phyloP scores from a whole-genome alignment of 2,329 filamentous ascomycete species.

The Pseudogymnoascus sp. region DNA sequence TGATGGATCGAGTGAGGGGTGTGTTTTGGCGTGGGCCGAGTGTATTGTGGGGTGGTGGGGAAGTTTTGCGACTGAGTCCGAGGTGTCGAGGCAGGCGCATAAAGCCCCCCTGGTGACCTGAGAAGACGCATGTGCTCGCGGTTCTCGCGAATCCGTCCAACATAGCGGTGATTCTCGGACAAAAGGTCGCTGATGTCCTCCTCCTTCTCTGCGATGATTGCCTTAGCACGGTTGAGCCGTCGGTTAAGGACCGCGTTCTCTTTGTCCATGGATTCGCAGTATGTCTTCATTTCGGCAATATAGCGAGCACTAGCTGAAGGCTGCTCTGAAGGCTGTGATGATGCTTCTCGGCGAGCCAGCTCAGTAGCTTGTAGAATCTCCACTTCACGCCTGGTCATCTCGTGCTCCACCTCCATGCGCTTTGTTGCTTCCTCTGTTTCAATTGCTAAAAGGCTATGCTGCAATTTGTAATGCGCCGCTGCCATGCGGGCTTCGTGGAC shows the following conservation, averaged over 20 bases:
- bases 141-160: slow-evolving; percentile 81
- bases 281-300: slow-evolving; percentile 52
- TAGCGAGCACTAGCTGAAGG: slow-evolving; percentile 44
- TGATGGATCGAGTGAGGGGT: slow-evolving; percentile 38
- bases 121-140: slow-evolving; percentile 76
- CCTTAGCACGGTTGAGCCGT: slow-evolving; percentile 66
- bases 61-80: slow-evolving; percentile 40
- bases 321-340: slow-evolving; percentile 35
- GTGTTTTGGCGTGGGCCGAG: slow-evolving; percentile 39
- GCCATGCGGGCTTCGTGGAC: slow-evolving; percentile 69
- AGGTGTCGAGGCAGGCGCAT: slow-evolving; percentile 52
- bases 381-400: slow-evolving; percentile 82
- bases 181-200: slow-evolving; percentile 61
- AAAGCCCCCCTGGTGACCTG: slow-evolving; percentile 64
- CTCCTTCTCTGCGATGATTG: slow-evolving; percentile 68
- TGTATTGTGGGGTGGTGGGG: slow-evolving; percentile 36
- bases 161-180: slow-evolving; percentile 70
- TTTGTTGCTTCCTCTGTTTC: slow-evolving; percentile 80
- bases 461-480: slow-evolving; percentile 81
- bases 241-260: slow-evolving; percentile 58
- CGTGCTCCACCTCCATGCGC: slow-evolving; percentile 81
- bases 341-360: slow-evolving; percentile 52
- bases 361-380: slow-evolving; percentile 73
- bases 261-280: slow-evolving; percentile 58
- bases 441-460: slow-evolving; percentile 75